These are phyloP conservation scores for Agaricales sp. DNA, from an alignment of 1,284 basidiomycete species.

Conservation along the genomic window DNA sequence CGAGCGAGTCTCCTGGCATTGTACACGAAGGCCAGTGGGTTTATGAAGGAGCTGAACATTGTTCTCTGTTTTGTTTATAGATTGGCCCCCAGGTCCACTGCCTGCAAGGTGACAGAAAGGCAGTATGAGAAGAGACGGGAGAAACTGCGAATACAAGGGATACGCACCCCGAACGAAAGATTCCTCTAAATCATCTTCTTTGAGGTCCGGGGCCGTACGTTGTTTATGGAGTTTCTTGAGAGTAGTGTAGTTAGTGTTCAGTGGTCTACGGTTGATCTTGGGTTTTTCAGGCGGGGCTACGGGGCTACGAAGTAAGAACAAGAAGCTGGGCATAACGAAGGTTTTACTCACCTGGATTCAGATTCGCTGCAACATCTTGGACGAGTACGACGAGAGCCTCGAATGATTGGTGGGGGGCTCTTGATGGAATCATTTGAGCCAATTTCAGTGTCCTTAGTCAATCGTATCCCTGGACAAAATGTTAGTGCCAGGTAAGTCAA, in stretches of 20 bases:
- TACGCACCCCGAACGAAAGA: slow-evolving; percentile 63
- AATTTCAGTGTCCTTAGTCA: slow-evolving; percentile 64
- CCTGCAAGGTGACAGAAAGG: slow-evolving; percentile 32
- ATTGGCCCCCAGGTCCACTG: slow-evolving; percentile 78
- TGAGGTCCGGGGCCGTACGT: slow-evolving; percentile 52
- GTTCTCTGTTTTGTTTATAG: slow-evolving; percentile 79
- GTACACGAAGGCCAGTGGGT: slow-evolving; percentile 67
- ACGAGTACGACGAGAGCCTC: slow-evolving; percentile 30
- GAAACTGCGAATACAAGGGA: slow-evolving; percentile 1
- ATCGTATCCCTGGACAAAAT: slow-evolving; percentile 36
- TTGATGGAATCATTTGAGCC: slow-evolving; percentile 68
- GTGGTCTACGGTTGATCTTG: slow-evolving; percentile 15
- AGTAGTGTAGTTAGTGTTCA: slow-evolving; percentile 39
- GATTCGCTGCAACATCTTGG: slow-evolving; percentile 29
- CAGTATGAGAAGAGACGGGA: slow-evolving; percentile 9
- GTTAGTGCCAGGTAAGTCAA: too few relatives aligned
- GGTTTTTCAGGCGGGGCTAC: slow-evolving; percentile 21
- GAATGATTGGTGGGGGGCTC: slow-evolving; percentile 26
- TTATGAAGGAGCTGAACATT: slow-evolving; percentile 74
- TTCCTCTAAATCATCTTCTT: slow-evolving; percentile 67
- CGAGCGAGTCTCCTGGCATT: slow-evolving; percentile 74
- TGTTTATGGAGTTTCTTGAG: slow-evolving; percentile 57
- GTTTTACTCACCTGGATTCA: slow-evolving; percentile 21
- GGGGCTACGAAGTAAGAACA: slow-evolving; percentile 19
- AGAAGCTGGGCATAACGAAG: background rate